Base-by-base conservation (phyloP, 2,329 filamentous ascomycete genomes). In the Epichloe sylvatica region DNA sequence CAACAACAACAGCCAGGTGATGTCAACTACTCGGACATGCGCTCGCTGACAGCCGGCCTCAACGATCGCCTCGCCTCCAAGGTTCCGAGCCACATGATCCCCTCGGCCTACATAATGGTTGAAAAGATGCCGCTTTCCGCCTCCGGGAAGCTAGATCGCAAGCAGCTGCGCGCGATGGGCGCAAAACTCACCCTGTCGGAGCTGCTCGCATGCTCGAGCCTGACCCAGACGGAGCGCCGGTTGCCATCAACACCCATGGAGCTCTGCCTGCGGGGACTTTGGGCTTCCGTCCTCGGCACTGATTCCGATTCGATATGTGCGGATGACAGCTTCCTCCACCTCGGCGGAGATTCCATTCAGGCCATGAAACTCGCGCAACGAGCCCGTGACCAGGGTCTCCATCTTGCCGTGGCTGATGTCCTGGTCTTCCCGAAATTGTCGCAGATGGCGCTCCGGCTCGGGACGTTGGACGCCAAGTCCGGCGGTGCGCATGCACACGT, bases 281-380 rank as follows among this genome's bases (percentile, higher is more conserved):
- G 45, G 53, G 44, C 46, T 2, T 21, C 46, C 15, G 43, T 49
- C 12, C 45, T 51, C 4, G 35, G 37, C 21, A 17, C 53, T 5
- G n/a, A 45, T 9, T 12, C 19, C 7, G 25, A 30, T 11, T 38
- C n/a, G 5, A 45, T 53, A 4, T 36, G 37, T 4, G 45, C 49
- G 13, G 51, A 54, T 39, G 49, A 53, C 34, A 52, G 43, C 47
- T 54, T 53, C 23, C 38, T 54, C 17, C 12, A 43, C 4, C 43
- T 53, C n/a, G 53, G 53, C 1, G 53, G 53, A 19, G 53, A 54
- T 25, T 53, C 49, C 6, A 52, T 54, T 36, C 42, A 42, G 19
- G 51, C 53, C 6, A 54, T 53, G 51, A 49, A n/a, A 13, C 48
- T 49, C 5, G 23, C 42, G 2, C 33, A 17, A 13, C 36, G 23